A percentile compares a stretch with the other conserved stretches of the same genome.
Evolutionary conservation across 108 stramenopile species (phyloP).

Genomic region (Craspedostauros australis): DNA sequence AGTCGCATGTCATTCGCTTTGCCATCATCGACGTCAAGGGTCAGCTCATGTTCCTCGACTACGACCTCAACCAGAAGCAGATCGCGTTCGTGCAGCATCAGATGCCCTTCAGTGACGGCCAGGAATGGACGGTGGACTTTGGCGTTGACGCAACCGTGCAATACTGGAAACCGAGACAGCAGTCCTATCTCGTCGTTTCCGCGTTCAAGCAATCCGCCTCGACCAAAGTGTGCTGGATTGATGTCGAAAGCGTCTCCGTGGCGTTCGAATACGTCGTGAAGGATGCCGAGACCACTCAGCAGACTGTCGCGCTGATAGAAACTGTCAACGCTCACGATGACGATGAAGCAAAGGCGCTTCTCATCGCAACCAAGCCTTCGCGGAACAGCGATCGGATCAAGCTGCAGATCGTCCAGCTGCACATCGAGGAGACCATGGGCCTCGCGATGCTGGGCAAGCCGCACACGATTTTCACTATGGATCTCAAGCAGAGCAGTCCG

Average conservation of each 20-base stretch:
- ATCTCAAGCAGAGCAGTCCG: not conserved
- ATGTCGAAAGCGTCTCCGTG: constrained; percentile 10
- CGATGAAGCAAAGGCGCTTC: constrained; percentile 1
- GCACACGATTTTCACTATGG: not conserved
- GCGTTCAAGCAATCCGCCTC: not conserved
- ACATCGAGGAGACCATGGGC: constrained; percentile 8
- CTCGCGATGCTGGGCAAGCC: constrained; percentile 1
- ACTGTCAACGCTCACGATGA: not conserved
- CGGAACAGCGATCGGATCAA: not conserved
- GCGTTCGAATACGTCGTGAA: constrained; percentile 8
- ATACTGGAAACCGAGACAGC: too few species aligned
- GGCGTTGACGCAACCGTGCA: constrained; percentile 9
- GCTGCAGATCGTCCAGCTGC: not conserved
- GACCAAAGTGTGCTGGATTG: constrained; percentile 18
- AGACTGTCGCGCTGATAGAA: not conserved
- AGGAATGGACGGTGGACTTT: constrained; percentile 18
- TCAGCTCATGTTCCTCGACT: constrained; percentile 32
- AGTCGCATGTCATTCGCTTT: constrained; percentile 27
- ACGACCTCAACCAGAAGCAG: constrained; percentile 18
- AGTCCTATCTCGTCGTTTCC: not conserved
- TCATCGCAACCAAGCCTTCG: not conserved
- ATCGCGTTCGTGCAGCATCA: constrained; percentile 21
- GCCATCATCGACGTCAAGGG: constrained; percentile 17
- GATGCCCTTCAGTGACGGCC: not conserved
- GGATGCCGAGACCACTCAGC: too few species aligned